Percentiles rank a stretch among this genome's conserved stretches.
These are phyloP conservation scores for Venturia carpophila DNA, from an alignment of 2,329 filamentous ascomycete genomes.

Conservation along the genomic window DNA sequence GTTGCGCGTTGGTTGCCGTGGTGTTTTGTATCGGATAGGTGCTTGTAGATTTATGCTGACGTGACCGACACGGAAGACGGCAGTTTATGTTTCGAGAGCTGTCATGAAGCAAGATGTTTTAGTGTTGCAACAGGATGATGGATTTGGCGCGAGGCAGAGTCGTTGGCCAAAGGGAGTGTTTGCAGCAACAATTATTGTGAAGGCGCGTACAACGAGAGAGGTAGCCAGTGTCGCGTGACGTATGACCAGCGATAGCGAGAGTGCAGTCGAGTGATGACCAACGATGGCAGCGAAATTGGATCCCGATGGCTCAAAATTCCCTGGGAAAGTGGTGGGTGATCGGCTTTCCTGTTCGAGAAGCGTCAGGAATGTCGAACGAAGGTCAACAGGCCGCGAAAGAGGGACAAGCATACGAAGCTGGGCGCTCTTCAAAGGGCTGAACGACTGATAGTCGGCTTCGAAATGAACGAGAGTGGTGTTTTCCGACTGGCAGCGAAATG, in stretches of 20 bases:
- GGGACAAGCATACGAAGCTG: not conserved
- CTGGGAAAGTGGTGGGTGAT: not conserved
- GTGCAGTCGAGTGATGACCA: not conserved
- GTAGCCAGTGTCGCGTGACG: not conserved
- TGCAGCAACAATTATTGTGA: constrained; percentile 4
- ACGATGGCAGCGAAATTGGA: not conserved
- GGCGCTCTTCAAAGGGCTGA: not conserved
- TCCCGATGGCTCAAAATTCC: not conserved
- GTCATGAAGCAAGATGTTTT: constrained; percentile 11
- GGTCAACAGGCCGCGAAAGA: not conserved
- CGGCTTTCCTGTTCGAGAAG: constrained; percentile 1
- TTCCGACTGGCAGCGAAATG: not conserved
- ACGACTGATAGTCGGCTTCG: not conserved
- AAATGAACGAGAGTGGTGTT: not conserved
- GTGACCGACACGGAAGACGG: constrained; percentile 8
- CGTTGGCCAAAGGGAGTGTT: not conserved
- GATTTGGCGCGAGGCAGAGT: not conserved
- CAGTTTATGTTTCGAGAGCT: not conserved
- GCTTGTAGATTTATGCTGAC: constrained; percentile 6
- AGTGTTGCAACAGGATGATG: not conserved
- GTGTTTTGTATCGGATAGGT: constrained; percentile 1
- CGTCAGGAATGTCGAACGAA: constrained; percentile 1
- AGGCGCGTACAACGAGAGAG: not conserved
- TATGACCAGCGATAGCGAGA: not conserved
- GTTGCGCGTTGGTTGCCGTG: not conserved